Conservation (phyloP, 192 early-diverging fungal genomes). For the Gamsiella multidivaricata region DNA sequence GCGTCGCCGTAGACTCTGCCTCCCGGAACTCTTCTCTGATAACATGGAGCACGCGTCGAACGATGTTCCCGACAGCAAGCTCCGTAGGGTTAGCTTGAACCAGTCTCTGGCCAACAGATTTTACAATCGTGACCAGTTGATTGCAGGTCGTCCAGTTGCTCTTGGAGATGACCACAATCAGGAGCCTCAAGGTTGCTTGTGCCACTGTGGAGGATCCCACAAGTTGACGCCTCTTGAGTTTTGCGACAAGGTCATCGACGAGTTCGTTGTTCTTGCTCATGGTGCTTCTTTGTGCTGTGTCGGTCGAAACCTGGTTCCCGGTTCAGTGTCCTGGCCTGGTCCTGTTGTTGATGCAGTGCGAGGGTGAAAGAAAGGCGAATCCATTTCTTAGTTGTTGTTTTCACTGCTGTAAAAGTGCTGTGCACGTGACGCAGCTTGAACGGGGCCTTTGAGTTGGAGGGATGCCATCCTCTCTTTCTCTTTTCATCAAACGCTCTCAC, state of each 20-base stretch:
- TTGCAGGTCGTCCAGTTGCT: constrained; percentile 77
- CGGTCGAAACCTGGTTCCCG: too few relatives aligned
- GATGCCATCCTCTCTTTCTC: too few relatives aligned
- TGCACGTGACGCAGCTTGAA: not conserved
- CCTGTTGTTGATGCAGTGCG: not conserved
- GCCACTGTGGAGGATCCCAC: constrained; percentile 74
- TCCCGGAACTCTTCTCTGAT: constrained; percentile 78
- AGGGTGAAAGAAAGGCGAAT: not conserved
- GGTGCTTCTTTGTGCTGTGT: not conserved
- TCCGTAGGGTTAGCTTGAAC: constrained; percentile 88
- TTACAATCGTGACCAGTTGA: constrained; percentile 70
- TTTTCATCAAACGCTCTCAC: too few relatives aligned
- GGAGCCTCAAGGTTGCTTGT: constrained; percentile 77
- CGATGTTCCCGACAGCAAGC: constrained; percentile 87
- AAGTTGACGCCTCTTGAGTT: constrained; percentile 72
- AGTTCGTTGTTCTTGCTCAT: constrained; percentile 54
- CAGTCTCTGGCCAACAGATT: constrained; percentile 74
- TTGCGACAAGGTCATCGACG: constrained; percentile 64
- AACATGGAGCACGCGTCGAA: constrained; percentile 83
- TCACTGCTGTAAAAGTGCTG: not conserved
- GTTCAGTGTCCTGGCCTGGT: not conserved
- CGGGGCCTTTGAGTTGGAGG: too few relatives aligned
- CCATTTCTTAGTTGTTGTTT: not conserved
- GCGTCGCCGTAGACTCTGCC: constrained; percentile 38
- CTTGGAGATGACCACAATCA: constrained; percentile 80